Conservation (phyloP, 805 yeast genomes). For the Clavispora fructus region DNA sequence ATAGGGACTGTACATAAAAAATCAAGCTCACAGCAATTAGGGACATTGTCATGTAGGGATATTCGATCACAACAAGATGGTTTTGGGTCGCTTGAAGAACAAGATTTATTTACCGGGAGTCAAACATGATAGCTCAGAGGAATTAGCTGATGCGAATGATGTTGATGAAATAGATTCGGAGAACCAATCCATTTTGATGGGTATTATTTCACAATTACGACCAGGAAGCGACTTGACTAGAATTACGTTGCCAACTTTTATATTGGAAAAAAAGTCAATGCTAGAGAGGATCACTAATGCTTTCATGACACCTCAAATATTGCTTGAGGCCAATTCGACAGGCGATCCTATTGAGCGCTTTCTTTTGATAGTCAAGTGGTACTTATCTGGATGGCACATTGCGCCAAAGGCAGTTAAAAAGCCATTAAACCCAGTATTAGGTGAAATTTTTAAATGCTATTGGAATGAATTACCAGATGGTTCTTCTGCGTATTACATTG, state of each 20-base stretch:
- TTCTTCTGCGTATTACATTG: conserved; percentile 68
- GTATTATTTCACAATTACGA: conserved; percentile 84
- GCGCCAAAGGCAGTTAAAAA: conserved; percentile 98
- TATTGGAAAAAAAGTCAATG: conserved; percentile 93
- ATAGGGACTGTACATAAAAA: not conserved
- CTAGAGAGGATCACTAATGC: conserved; percentile 90
- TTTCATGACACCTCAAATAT: conserved; percentile 70
- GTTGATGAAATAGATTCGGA: conserved; percentile 90
- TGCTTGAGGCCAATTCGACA: conserved; percentile 61
- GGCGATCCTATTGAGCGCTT: conserved; percentile 65
- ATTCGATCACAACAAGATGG: not conserved
- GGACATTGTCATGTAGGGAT: not conserved
- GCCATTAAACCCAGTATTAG: conserved; percentile 91
- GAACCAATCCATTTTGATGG: conserved; percentile 79
- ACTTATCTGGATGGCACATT: conserved; percentile 94
- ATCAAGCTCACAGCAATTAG: not conserved
- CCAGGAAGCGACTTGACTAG: conserved; percentile 88
- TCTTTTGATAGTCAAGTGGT: conserved; percentile 76
- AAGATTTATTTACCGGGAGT: not conserved
- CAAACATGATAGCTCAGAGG: not conserved
- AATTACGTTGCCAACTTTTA: conserved; percentile 92
- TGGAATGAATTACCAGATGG: conserved; percentile 80
- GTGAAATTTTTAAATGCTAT: conserved; percentile 85
- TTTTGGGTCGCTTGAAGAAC: conserved; percentile 5
- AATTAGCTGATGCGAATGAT: conserved; percentile 33